Evolutionary conservation across 805 yeast genomes (phyloP), one percentile per base, ranked within the genome.

Genomic region (Zygotorulaspora danielsina): DNA sequence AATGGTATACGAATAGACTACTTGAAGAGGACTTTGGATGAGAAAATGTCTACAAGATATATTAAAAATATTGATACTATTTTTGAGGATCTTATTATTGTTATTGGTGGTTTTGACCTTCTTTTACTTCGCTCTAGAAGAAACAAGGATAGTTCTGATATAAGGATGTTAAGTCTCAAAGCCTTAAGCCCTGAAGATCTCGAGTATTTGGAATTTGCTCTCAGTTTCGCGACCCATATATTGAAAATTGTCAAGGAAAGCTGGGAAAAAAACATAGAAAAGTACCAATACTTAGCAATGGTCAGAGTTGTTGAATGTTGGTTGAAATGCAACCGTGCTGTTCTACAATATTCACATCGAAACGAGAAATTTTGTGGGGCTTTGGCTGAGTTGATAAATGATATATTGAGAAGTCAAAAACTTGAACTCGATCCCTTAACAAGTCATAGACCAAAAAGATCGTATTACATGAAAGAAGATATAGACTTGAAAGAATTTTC

Each of bases 391-490:
- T 26, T 69, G 10, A 32, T 57, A 12, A 69, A 69, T 39, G 34
- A 44, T n/a, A 41, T 69, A n/a, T 24, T 38, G 19, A 41, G 39
- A 17, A 54, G 27, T 39, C 44, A 33, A 36, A 32, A 29, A 17
- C 29, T 43, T 9, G 34, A 42, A 9, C 10, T 21, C 17, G 32
- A 26, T 6, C 17, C 36, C 8, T 19, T 19, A 7, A 19, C 33
- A 34, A 17, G 26, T 34, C n/a, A 46, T 48, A 24, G 48, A 48
- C 82, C 83, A 11, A 46, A 54, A 6, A 69, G 90, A 57, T 51
- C 57, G 2, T 73, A 77, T 40, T 73, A 72, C 38, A 82, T 81
- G 53, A 61, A 66, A 32, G 90, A 84, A 52, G 93, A 83, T 61
- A 76, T 81, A 10, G 60, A 68, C 16, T 64, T 78, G 47, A 76